Base-by-base conservation (phyloP, 2,329 filamentous ascomycete genomes). In the Aureobasidium subglaciale region DNA sequence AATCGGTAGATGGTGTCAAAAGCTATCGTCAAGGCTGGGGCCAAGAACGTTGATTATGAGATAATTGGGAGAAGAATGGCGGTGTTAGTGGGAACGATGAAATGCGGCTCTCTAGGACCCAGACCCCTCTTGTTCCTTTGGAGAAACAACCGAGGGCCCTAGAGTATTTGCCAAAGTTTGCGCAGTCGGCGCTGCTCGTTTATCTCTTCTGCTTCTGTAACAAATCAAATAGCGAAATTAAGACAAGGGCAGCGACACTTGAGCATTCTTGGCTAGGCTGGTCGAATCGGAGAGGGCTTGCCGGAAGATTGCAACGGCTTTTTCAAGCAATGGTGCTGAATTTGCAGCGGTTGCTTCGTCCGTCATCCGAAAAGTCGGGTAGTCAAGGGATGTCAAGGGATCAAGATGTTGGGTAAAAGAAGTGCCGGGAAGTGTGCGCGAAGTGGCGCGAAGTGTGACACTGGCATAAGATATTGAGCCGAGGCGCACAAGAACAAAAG, bases 341-440 rank as follows among this genome's bases (percentile, higher is more conserved):
- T 48, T 48, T 48, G 43, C 43, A 48, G 35, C 35, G 13, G 30
- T 18, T 27, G n/a, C n/a, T n/a, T n/a, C n/a, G n/a, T n/a, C n/a
- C n/a, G n/a, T 22, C 16, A 9, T 22, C 22, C 16, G 18, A 7
- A 8, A 7, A 18, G 37, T 22, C 16, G n/a, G 16, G 37, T 20
- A 22, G 32, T 15, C 32, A 15, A 20, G 16, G 37, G 5, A 40
- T 40, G 37, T 15, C n/a, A 13, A 22, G 20, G 37, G n/a, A n/a
- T n/a, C n/a, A n/a, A n/a, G n/a, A n/a, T n/a, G n/a, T n/a, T n/a
- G n/a, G n/a, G n/a, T n/a, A n/a, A n/a, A n/a, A n/a, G n/a, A n/a
- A n/a, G n/a, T n/a, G n/a, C n/a, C n/a, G n/a, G n/a, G n/a, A n/a
- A n/a, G n/a, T n/a, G n/a, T n/a, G n/a, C n/a, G n/a, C n/a, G n/a